Percentiles rank a stretch among this genome's conserved stretches.
Evolutionary conservation across 805 yeast species (phyloP).

Genomic region (Hanseniaspora vineae): DNA sequence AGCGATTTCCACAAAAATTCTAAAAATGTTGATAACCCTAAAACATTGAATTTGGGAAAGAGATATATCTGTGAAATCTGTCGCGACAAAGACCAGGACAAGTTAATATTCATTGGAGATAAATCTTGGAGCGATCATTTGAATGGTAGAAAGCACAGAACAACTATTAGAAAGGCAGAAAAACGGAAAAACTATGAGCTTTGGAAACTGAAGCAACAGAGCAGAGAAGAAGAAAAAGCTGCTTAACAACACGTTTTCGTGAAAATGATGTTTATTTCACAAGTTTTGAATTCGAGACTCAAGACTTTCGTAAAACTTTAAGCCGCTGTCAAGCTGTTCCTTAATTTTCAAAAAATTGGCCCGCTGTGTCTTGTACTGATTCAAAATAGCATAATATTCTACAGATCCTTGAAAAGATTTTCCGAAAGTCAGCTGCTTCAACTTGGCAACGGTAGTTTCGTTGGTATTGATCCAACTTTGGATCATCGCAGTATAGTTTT

Average conservation of each 20-base stretch:
- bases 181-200: conserved; percentile 43
- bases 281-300: background rate
- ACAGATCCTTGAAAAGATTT: background rate
- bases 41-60: conserved; percentile 29
- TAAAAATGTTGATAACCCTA: conserved; percentile 18
- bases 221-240: too few species aligned
- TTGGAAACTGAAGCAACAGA: conserved; percentile 15
- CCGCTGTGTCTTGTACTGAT: conserved; percentile 18
- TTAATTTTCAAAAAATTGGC: background rate
- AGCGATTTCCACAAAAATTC: conserved; percentile 3
- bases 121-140: conserved; percentile 59
- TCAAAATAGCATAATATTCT: background rate
- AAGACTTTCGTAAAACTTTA: conserved; percentile 10
- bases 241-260: background rate
- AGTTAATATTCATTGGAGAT: conserved; percentile 59
- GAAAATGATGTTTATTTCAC: background rate
- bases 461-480: background rate
- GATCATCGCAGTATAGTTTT: background rate
- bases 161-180: conserved; percentile 33
- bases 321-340: conserved; percentile 16
- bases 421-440: background rate
- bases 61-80: conserved; percentile 62
- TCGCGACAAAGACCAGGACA: conserved; percentile 37
- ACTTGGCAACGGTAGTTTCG: background rate
- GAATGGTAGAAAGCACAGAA: conserved; percentile 53